Percentiles rank a stretch among this genome's conserved stretches.
phyloP scores from a whole-genome alignment of 1,284 basidiomycete species.

The Albatrellus sp. region DNA sequence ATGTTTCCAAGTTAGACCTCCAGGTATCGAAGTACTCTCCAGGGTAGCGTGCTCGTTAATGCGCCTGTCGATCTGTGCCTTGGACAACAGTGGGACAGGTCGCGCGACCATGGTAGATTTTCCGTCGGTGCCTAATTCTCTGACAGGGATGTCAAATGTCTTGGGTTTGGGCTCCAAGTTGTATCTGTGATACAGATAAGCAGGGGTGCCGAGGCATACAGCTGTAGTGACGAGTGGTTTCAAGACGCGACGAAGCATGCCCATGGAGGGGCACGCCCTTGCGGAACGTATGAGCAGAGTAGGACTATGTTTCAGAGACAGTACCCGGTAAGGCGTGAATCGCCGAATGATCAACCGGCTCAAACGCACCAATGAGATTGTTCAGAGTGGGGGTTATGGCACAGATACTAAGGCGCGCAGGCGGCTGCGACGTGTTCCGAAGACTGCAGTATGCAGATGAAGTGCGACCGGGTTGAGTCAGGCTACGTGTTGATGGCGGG shows the following conservation, averaged over 20 bases:
- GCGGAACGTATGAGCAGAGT: too few species aligned
- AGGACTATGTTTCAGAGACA: neutral
- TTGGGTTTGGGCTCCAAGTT: conserved; percentile 17
- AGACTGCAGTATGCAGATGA: too few species aligned
- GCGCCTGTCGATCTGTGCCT: conserved; percentile 42
- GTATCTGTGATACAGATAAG: conserved; percentile 35
- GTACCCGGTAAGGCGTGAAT: neutral
- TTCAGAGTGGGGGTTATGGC: too few species aligned
- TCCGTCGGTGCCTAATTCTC: conserved; percentile 43
- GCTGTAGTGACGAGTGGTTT: conserved; percentile 42
- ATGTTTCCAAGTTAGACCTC: conserved; percentile 55
- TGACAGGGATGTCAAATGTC: conserved; percentile 47
- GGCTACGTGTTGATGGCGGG: too few species aligned
- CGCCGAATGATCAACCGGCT: too few species aligned
- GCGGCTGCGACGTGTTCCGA: too few species aligned
- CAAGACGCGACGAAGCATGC: conserved; percentile 56
- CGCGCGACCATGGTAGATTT: conserved; percentile 39
- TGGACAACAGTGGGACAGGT: conserved; percentile 44
- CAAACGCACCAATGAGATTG: too few species aligned
- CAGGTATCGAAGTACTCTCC: conserved; percentile 32
- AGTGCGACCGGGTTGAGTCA: too few species aligned
- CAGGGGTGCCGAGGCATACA: conserved; percentile 33
- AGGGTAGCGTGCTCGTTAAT: conserved; percentile 43
- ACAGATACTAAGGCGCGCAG: too few species aligned
- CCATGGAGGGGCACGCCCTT: neutral